Conservation (phyloP, 2,329 filamentous ascomycete species). For the Rhexocercosporidium sp. region DNA sequence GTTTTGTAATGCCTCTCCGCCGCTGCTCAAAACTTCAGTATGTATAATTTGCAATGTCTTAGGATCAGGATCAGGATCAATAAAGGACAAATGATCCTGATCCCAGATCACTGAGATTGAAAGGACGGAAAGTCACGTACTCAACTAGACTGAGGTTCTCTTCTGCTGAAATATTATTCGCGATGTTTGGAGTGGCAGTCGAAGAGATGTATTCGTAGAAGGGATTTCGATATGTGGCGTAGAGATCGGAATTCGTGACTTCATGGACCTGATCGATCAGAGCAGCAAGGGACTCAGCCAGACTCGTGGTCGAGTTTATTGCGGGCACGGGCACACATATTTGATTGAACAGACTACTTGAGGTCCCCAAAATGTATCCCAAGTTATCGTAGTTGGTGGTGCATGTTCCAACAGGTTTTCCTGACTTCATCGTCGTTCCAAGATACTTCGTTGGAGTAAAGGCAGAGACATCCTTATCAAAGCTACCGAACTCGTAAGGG, state of each 20-base stretch:
- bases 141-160: constrained; percentile 48
- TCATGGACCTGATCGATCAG: constrained; percentile 42
- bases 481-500: constrained; percentile 70
- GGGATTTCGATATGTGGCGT: constrained; percentile 54
- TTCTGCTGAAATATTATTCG: constrained; percentile 45
- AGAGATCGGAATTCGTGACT: constrained; percentile 39
- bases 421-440: constrained; percentile 61
- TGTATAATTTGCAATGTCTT: too few species aligned
- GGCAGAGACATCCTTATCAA: constrained; percentile 62
- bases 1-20: constrained; percentile 51
- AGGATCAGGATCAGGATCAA: too few species aligned
- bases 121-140: too few species aligned
- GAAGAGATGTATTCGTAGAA: constrained; percentile 54
- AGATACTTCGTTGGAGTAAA: constrained; percentile 66
- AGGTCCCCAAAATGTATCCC: constrained; percentile 53
- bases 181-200: constrained; percentile 44
- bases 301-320: constrained; percentile 25
- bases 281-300: constrained; percentile 35
- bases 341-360: constrained; percentile 48
- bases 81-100: too few species aligned
- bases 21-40: too few species aligned
- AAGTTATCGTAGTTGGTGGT: constrained; percentile 54
- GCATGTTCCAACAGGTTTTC: constrained; percentile 48
- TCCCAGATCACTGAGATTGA: too few species aligned
- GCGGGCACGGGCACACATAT: constrained; percentile 26